Conservation (phyloP, 306 rosid species). For the Ziziphus jujuba region DNA sequence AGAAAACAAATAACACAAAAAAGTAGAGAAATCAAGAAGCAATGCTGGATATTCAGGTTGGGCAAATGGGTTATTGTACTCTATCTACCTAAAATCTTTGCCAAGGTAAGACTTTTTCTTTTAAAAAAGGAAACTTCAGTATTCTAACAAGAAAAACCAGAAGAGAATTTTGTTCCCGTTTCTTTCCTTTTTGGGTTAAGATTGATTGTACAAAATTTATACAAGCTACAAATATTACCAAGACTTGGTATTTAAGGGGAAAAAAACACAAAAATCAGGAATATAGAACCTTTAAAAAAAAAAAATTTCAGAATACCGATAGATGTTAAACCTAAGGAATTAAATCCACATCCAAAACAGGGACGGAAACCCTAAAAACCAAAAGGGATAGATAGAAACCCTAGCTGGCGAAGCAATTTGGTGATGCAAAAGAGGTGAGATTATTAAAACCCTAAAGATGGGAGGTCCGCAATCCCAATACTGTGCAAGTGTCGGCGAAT, state of each 20-base stretch:
- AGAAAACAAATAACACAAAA: not conserved
- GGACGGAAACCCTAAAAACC: constrained; percentile 41
- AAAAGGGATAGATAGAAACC: constrained; percentile 6
- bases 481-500: constrained; percentile 49
- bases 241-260: constrained; percentile 19
- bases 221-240: constrained; percentile 16
- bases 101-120: constrained; percentile 9
- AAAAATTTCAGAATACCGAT: constrained; percentile 29
- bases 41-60: not conserved
- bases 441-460: constrained; percentile 52
- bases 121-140: constrained; percentile 23
- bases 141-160: constrained; percentile 24
- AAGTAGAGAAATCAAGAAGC: constrained; percentile 3
- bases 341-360: constrained; percentile 26
- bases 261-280: constrained; percentile 8
- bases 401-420: constrained; percentile 5
- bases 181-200: constrained; percentile 8
- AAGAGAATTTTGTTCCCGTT: constrained; percentile 18
- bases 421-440: constrained; percentile 24
- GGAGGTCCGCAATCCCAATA: constrained; percentile 42
- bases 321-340: constrained; percentile 1
- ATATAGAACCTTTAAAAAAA: constrained; percentile 17
- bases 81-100: constrained; percentile 13
- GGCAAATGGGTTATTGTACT: not conserved
- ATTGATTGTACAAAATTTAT: not conserved